phyloP scores from a whole-genome alignment of 2,329 filamentous ascomycete species.

The Colletotrichum viniferum region DNA sequence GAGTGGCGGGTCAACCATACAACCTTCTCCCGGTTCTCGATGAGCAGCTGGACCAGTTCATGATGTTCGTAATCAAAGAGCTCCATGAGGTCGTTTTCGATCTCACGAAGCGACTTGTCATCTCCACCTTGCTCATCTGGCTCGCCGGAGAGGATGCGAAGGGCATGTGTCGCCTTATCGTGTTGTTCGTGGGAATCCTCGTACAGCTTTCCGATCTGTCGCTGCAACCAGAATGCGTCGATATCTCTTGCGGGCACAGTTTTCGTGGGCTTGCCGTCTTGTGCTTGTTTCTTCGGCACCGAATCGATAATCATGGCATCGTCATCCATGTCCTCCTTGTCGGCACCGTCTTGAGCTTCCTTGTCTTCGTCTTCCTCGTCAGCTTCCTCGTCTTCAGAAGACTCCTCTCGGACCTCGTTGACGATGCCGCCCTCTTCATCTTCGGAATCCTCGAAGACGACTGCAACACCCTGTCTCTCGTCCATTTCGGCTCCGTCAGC shows the following conservation, averaged over 20 bases:
- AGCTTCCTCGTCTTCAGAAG: slow-evolving; percentile 79
- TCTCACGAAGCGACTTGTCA: slow-evolving; percentile 85
- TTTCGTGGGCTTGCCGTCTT: slow-evolving; percentile 59
- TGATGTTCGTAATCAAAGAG: slow-evolving; percentile 97
- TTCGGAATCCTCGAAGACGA: slow-evolving; percentile 92
- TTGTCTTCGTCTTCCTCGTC: slow-evolving; percentile 68
- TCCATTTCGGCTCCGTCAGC: slow-evolving; percentile 79
- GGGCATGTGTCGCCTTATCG: slow-evolving; percentile 85
- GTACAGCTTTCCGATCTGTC: slow-evolving; percentile 88
- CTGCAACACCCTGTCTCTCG: slow-evolving; percentile 93
- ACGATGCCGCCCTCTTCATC: slow-evolving; percentile 83
- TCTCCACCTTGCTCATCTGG: slow-evolving; percentile 74
- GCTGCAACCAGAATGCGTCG: slow-evolving; percentile 96
- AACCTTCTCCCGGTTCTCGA: slow-evolving; percentile 90
- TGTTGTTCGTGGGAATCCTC: slow-evolving; percentile 91
- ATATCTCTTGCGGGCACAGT: slow-evolving; percentile 85
- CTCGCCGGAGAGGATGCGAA: slow-evolving; percentile 81
- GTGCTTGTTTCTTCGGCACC: slow-evolving; percentile 49
- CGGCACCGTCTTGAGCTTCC: slow-evolving; percentile 53
- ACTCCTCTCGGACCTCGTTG: slow-evolving; percentile 87
- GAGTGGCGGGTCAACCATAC: slow-evolving; percentile 94
- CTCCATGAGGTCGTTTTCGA: slow-evolving; percentile 98
- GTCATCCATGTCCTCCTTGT: slow-evolving; percentile 36
- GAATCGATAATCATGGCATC: slow-evolving; percentile 88
- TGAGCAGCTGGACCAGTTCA: slow-evolving; percentile 87